phyloP scores from a whole-genome alignment of 139 green algal species.

The Picochlorum sp. region DNA sequence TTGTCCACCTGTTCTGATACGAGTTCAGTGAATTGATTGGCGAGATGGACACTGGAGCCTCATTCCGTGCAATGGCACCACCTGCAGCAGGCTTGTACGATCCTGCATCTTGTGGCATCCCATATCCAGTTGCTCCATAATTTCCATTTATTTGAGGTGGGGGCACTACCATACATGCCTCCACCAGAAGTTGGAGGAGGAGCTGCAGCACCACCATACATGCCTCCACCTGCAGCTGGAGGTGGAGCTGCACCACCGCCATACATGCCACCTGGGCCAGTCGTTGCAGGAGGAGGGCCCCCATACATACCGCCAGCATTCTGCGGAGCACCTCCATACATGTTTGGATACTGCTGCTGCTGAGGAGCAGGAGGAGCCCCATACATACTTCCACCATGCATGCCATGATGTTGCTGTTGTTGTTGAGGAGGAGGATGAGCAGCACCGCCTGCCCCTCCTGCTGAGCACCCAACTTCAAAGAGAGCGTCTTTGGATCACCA shows the following conservation, averaged over 20 bases:
- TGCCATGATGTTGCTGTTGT: too few relatives aligned
- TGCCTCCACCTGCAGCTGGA: not conserved
- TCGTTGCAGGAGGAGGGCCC: not conserved
- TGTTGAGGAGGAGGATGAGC: not conserved
- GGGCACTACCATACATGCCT: not conserved
- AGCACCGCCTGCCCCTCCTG: not conserved
- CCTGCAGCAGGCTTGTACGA: not conserved
- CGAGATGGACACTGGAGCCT: constrained; percentile 56
- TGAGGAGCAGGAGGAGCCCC: not conserved
- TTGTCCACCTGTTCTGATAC: constrained; percentile 90
- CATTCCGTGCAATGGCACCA: constrained; percentile 36
- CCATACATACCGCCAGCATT: not conserved
- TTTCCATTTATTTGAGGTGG: constrained; percentile 8
- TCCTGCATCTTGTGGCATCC: not conserved
- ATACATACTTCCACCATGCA: not conserved
- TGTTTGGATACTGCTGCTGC: too few relatives aligned
- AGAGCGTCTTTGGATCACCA: constrained; percentile 9
- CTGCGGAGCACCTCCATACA: not conserved
- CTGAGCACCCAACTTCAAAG: not conserved
- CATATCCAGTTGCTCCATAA: constrained; percentile 5
- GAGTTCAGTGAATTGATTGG: constrained; percentile 86
- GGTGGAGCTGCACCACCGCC: too few relatives aligned
- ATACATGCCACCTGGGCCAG: not conserved
- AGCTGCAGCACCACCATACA: not conserved
- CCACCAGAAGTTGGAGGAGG: too few relatives aligned